Base-by-base conservation (phyloP, 495 filamentous ascomycete species). In the Talaromyces ruber region DNA sequence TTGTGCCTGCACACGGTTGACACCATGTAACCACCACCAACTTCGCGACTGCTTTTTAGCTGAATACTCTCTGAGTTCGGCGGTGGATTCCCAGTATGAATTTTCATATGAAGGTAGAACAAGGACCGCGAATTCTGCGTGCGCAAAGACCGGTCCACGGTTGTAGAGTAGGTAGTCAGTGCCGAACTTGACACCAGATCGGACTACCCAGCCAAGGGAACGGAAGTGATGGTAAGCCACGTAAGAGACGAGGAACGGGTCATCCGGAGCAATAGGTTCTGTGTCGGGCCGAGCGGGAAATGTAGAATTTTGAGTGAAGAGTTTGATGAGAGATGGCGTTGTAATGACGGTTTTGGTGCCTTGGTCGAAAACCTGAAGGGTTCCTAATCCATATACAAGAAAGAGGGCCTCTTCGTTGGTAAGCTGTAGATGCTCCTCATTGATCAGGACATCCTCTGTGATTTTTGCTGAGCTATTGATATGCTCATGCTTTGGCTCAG, bases 171-270 rank as follows among this genome's bases (percentile, higher is more conserved):
- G 79, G 75, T 88, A 96, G 72, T 99, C 95, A 26, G 90, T 88
- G 60, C 87, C 90, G 68, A 99, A 99, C 72, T 99, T 99, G 66
- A 96, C 85, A 45, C 95, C 94, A 25, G 89, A 84, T 18, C 95
- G 88, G 1, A 93, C 86, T n/a, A 97, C 90, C 94, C 94, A 99
- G 53, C 94, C 94, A 0, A 98, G 81, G 6, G 92, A 95, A 25
- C 94, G 90, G 76, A 94, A 99, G 72, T 99, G 94, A 68, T 99
- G 94, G 68, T 97, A 99, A 14, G 88, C 89, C 30, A 85, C 84
- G 69, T 98, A 99, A 34, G 88, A 86, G 24, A 94, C 69, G 51
- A 97, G 77, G 74, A 99, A 98, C 0, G 88, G 84, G 66, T 95
- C 90, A 74, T 96, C 89, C 0, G 86, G 82, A 59, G 79, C 74